These are phyloP conservation scores for Candida sp. DNA, from an alignment of 1,139 yeast species.

Conservation along the genomic window DNA sequence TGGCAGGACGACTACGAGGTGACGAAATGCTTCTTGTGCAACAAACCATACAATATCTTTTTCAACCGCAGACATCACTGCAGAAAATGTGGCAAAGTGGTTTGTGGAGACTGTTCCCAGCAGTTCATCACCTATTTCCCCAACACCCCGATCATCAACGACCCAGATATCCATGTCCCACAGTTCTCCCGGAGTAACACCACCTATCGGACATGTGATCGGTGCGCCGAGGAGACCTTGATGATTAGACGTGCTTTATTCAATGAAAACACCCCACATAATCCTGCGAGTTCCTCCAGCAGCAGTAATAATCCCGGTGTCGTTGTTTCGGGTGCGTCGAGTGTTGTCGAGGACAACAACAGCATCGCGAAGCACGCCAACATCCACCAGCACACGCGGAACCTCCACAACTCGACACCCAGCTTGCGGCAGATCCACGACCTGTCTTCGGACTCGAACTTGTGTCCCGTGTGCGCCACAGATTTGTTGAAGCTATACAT, in stretches of 20 bases:
- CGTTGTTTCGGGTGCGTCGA: neutral
- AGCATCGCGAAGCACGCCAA: conserved; percentile 28
- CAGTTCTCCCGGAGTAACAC: conserved; percentile 22
- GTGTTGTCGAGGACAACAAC: conserved; percentile 14
- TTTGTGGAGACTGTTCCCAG: conserved; percentile 69
- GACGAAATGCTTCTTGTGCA: conserved; percentile 66
- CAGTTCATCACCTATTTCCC: conserved; percentile 47
- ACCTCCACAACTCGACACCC: conserved; percentile 10
- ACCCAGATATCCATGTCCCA: conserved; percentile 3
- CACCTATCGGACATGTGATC: conserved; percentile 70
- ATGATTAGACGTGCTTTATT: conserved; percentile 56
- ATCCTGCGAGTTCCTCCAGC: neutral
- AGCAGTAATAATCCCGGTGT: neutral
- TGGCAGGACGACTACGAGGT: conserved; percentile 87
- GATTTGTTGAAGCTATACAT: conserved; percentile 62
- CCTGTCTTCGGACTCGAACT: conserved; percentile 34
- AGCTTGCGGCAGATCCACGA: conserved; percentile 14
- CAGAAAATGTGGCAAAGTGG: conserved; percentile 80
- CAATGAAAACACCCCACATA: conserved; percentile 12
- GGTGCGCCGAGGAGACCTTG: conserved; percentile 64
- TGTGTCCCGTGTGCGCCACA: conserved; percentile 50
- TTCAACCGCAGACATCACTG: conserved; percentile 87
- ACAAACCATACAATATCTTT: conserved; percentile 60
- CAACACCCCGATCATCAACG: conserved; percentile 35
- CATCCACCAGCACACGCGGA: conserved; percentile 11